Conservation (phyloP, 345 rosid genomes). For the Melaleuca quinquenervia region DNA sequence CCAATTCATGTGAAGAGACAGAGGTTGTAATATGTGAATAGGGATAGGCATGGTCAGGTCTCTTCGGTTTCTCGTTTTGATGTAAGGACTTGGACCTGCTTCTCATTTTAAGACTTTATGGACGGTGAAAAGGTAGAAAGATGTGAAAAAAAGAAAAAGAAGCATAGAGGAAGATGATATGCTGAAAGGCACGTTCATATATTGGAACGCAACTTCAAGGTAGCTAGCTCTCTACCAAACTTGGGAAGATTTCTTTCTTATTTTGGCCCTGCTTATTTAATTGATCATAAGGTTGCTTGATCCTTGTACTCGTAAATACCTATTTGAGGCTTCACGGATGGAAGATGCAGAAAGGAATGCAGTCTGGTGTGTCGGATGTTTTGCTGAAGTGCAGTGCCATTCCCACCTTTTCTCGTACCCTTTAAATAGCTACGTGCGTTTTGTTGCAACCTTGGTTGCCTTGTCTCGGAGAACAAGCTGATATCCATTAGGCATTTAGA, state of each 20-base stretch:
- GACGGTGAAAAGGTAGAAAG: neutral
- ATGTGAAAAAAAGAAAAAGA: neutral
- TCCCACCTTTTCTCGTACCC: neutral
- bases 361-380: neutral
- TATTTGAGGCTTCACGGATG: neutral
- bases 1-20: neutral
- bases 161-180: neutral
- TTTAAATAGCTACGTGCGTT: neutral
- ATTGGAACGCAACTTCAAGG: neutral
- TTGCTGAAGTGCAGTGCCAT: neutral
- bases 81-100: neutral
- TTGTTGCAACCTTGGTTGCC: neutral
- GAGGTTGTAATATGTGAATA: constrained; percentile 1
- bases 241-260: neutral
- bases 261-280: neutral
- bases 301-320: neutral
- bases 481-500: neutral
- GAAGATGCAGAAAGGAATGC: neutral
- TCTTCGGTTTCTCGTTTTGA: neutral
- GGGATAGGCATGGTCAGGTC: neutral
- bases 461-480: neutral
- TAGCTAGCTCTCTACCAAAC: neutral
- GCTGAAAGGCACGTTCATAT: neutral
- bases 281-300: neutral
- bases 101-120: neutral